Percentiles rank a stretch among this genome's conserved stretches.
These are phyloP conservation scores for Athelia sp. DNA, from an alignment of 1,284 basidiomycete genomes.

Conservation along the genomic window DNA sequence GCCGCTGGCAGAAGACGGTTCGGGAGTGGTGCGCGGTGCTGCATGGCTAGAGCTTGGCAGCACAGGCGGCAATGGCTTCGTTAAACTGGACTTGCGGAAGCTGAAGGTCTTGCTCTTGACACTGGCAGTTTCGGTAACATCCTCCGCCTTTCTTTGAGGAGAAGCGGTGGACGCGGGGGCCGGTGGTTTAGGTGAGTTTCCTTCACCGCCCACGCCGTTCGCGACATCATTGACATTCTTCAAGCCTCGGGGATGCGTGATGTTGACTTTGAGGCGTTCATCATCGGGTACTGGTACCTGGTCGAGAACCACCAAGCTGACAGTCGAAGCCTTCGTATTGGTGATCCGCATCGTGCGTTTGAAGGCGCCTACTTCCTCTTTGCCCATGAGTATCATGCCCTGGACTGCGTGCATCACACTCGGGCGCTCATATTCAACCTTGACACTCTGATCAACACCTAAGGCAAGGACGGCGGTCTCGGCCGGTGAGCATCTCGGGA, in stretches of 20 bases:
- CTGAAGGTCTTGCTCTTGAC: neutral
- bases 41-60: too few relatives aligned
- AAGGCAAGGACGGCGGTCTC: neutral
- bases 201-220: neutral
- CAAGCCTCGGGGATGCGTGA: neutral
- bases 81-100: neutral
- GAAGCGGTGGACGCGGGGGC: neutral
- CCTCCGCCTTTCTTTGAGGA: neutral
- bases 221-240: neutral
- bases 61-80: too few relatives aligned
- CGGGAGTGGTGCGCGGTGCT: neutral
- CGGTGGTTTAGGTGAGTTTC: neutral
- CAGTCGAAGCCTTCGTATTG: neutral
- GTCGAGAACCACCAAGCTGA: neutral
- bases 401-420: neutral
- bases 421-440: neutral
- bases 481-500: neutral
- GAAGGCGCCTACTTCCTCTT: neutral
- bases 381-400: conserved; percentile 1
- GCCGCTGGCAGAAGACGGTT: neutral
- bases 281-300: neutral
- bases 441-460: neutral
- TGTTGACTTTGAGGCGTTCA: neutral
- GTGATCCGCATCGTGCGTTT: neutral
- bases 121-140: neutral